These are phyloP conservation scores for Dioscorea alata DNA, from an alignment of 106 monocot species.

Conservation along the genomic window DNA sequence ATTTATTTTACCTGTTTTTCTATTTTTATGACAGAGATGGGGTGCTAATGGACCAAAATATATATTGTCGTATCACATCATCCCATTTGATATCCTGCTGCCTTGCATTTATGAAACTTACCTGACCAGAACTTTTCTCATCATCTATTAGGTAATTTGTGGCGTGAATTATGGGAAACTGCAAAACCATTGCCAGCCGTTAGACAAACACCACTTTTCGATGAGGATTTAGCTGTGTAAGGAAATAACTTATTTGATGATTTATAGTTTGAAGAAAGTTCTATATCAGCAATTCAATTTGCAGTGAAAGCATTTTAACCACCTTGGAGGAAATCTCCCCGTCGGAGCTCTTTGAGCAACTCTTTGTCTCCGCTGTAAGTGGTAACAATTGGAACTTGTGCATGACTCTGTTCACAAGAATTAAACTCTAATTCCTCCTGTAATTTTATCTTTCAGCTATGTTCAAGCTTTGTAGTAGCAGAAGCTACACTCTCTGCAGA, in stretches of 20 bases:
- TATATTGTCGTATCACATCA: too few relatives aligned
- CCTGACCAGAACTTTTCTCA: not conserved
- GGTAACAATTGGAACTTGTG: not conserved
- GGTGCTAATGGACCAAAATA: too few relatives aligned
- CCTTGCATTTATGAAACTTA: too few relatives aligned
- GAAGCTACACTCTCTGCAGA: constrained; percentile 37
- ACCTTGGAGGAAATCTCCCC: constrained; percentile 67
- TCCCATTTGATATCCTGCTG: too few relatives aligned
- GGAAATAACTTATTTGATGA: constrained; percentile 12
- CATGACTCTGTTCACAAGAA: not conserved
- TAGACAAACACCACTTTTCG: constrained; percentile 80
- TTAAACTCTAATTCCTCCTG: not conserved
- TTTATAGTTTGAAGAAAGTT: not conserved
- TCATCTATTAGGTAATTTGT: constrained; percentile 61
- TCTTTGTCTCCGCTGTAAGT: constrained; percentile 63
- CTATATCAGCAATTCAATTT: constrained; percentile 18
- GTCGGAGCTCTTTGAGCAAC: constrained; percentile 77
- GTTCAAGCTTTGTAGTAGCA: constrained; percentile 53
- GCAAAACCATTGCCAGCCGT: constrained; percentile 81
- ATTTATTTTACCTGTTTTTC: not conserved
- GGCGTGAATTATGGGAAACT: constrained; percentile 86
- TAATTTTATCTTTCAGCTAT: constrained; percentile 48
- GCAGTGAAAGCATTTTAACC: constrained; percentile 69
- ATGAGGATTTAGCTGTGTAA: constrained; percentile 93
- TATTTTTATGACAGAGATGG: too few relatives aligned